Percentiles rank a stretch among this genome's conserved stretches.
These are phyloP conservation scores for Aspergillus arachidicola DNA, from an alignment of 2,329 filamentous ascomycete genomes.

Conservation along the genomic window DNA sequence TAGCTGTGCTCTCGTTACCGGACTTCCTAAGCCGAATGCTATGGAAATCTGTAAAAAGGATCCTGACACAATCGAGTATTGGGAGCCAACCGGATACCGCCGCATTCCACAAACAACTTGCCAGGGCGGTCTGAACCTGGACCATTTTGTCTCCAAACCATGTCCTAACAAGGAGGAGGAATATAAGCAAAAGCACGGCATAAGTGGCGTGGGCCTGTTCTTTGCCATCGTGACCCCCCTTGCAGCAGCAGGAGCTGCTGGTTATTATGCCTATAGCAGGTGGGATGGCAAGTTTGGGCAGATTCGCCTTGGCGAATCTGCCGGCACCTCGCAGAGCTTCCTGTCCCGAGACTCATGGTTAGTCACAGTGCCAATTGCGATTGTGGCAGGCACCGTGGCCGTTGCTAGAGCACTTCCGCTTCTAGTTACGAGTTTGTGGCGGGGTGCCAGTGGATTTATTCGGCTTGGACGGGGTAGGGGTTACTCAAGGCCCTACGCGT, in stretches of 20 bases:
- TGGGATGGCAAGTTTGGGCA: constrained; percentile 91
- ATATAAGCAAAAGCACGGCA: constrained; percentile 71
- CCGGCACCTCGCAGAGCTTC: constrained; percentile 35
- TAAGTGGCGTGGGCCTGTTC: constrained; percentile 76
- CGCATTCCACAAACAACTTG: constrained; percentile 90
- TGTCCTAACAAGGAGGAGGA: constrained; percentile 83
- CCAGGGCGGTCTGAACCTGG: constrained; percentile 71
- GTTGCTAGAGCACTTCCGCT: constrained; percentile 73
- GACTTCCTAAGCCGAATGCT: constrained; percentile 67
- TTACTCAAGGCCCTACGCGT: constrained; percentile 74
- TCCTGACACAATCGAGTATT: constrained; percentile 74
- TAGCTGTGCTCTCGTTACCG: constrained; percentile 74
- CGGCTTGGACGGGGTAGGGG: constrained; percentile 49
- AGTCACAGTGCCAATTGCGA: constrained; percentile 77
- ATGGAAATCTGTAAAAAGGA: constrained; percentile 61
- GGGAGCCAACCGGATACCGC: constrained; percentile 83
- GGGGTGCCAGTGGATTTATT: constrained; percentile 58
- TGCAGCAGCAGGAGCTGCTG: constrained; percentile 67
- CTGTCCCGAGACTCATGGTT: constrained; percentile 74
- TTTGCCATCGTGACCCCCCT: constrained; percentile 81
- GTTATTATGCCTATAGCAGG: constrained; percentile 82
- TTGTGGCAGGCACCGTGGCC: constrained; percentile 81
- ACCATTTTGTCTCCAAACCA: constrained; percentile 64
- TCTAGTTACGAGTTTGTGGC: constrained; percentile 72
- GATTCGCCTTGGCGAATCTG: constrained; percentile 78